Base-by-base conservation (phyloP, 208 protist species). In the Porcisia hertigi region DNA sequence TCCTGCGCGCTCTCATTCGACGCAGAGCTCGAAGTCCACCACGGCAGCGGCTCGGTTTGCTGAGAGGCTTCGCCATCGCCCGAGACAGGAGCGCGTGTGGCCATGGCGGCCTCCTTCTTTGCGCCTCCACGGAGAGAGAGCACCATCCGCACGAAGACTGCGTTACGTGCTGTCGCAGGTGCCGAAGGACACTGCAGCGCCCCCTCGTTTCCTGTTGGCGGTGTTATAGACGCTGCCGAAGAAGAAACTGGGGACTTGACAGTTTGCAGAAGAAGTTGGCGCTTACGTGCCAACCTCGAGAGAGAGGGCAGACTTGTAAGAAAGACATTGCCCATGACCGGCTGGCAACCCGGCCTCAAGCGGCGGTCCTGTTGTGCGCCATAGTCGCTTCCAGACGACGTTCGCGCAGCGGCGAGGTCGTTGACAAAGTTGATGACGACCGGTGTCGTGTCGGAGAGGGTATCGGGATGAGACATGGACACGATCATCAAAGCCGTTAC, bases 121-220 rank as follows among this genome's bases (percentile, higher is more conserved):
- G 69, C 20, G 30, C 43, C 58, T 47, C 66, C 67, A 5, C 76
- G 71, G 57, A 81, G 54, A 8, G 71, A 77, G 18, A 81, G 39
- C 23, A 81, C 77, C 20, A 81, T 64, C 9, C 77, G 71, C 41
- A 77, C 66, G 12, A 81, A 59, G 47, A 76, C 71, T 16, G 55
- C n/a, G 34, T 54, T 45, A 25, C 23, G 30, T 6, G 52, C 55
- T 53, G 25, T 47, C 7, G 23, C 71, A 6, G 69, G 16, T n/a
- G 41, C 52, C 3, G 70, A 73, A n/a, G 23, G 23, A n/a, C n/a
- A 43, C 25, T 67, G 63, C 41, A 30, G 18, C 41, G 20, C 23
- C 18, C 23, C 23, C 18, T 18, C 3, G 39, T 34, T 2, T 67
- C 30, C 41, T 7, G 12, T 49, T 36, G 63, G 25, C 18, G 63